Conservation (phyloP, 345 rosid genomes). For the Eutrema japonicum region DNA sequence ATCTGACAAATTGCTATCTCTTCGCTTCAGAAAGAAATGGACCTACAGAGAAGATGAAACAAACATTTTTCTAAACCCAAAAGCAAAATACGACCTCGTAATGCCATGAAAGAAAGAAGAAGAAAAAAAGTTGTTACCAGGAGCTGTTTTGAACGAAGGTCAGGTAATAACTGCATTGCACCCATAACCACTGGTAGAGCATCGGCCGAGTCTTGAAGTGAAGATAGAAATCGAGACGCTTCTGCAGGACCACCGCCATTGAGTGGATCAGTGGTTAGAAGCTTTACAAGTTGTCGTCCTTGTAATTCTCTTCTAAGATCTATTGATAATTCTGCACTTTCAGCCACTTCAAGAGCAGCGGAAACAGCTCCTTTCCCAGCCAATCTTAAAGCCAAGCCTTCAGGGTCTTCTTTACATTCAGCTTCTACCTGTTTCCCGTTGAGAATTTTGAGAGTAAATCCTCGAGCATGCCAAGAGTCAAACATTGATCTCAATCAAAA, state of each 20-base stretch:
- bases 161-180: constrained; percentile 95
- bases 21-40: constrained; percentile 92
- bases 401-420: constrained; percentile 89
- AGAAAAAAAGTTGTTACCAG: constrained; percentile 54
- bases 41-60: constrained; percentile 61
- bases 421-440: constrained; percentile 70
- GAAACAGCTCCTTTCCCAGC: constrained; percentile 99
- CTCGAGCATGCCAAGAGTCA: constrained; percentile 30
- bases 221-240: constrained; percentile 96
- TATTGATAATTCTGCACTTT: constrained; percentile 85
- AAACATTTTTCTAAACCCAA: constrained; percentile 23
- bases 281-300: constrained; percentile 96
- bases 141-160: constrained; percentile 95
- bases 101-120: constrained; percentile 2
- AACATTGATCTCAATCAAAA: constrained; percentile 31
- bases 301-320: constrained; percentile 93
- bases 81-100: constrained; percentile 1
- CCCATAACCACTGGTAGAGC: constrained; percentile 97
- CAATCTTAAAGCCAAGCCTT: constrained; percentile 94
- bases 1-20: constrained; percentile 80
- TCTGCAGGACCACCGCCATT: constrained; percentile 99
- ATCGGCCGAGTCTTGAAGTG: constrained; percentile 87
- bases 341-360: constrained; percentile 97
- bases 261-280: constrained; percentile 94
- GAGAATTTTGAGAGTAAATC: not conserved